Conservation (phyloP, 225 moss, liverwort and hornwort species). For the Pseudoscleropodium purum region DNA sequence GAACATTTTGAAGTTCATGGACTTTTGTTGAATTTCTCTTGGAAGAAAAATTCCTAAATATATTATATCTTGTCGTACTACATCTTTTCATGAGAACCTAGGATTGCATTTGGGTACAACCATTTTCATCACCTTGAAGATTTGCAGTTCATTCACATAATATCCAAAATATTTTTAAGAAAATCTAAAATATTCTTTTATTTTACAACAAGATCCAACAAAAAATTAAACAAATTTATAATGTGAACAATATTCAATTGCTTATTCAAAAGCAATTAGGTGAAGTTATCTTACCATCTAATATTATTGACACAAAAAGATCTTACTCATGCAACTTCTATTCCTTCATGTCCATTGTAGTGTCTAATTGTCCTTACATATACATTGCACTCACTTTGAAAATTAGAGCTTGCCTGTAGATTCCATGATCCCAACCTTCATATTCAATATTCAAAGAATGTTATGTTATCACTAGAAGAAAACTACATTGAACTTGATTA, state of each 20-base stretch:
- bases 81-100: background rate
- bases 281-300: background rate
- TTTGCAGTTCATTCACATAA: accelerated
- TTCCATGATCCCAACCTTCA: background rate
- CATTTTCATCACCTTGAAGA: background rate
- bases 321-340: background rate
- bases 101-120: accelerated
- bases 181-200: background rate
- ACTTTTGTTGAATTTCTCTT: accelerated
- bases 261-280: background rate
- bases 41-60: background rate
- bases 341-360: background rate
- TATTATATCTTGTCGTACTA: background rate
- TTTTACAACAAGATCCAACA: background rate
- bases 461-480: too few species aligned
- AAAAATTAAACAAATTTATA: background rate
- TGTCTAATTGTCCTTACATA: background rate
- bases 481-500: too few species aligned
- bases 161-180: background rate
- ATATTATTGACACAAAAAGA: background rate
- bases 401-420: background rate
- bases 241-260: background rate
- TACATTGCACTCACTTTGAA: background rate
- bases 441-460: background rate
- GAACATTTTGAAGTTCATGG: background rate